Percentiles rank a stretch among this genome's conserved stretches.
Evolutionary conservation across 208 protist species (phyloP).

Genomic region (Trypanosoma boissoni): DNA sequence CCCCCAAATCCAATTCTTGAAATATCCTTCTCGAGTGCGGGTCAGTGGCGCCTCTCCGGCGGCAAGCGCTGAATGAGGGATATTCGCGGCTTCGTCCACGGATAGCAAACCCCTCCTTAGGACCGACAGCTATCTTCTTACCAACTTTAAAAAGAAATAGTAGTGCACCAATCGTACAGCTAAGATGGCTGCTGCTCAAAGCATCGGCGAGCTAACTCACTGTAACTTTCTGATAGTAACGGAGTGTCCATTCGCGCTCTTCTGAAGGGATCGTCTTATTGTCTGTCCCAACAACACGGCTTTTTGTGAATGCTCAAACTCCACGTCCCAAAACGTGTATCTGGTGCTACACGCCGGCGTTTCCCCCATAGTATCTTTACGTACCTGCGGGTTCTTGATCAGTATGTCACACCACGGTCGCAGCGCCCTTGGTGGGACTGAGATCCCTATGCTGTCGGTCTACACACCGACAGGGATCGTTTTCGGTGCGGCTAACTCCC

Average conservation of each 20-base stretch:
- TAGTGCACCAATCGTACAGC: not conserved
- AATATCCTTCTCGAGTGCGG: slow-evolving; percentile 6
- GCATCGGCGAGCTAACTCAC: not conserved
- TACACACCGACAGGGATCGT: slow-evolving; percentile 21
- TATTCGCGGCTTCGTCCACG: not conserved
- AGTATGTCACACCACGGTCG: not conserved
- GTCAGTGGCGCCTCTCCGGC: not conserved
- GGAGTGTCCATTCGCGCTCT: not conserved
- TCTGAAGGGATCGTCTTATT: not conserved
- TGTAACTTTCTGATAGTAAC: not conserved
- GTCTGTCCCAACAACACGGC: not conserved
- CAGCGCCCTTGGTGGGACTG: slow-evolving; percentile 5
- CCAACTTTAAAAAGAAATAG: slow-evolving; percentile 5
- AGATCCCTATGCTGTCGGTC: slow-evolving; percentile 31
- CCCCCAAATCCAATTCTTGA: slow-evolving; percentile 17
- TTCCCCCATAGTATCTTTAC: not conserved
- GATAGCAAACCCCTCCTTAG: not conserved
- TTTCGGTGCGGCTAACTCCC: not conserved
- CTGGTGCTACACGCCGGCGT: too few species aligned
- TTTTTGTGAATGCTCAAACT: not conserved
- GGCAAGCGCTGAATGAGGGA: not conserved
- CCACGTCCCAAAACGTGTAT: slow-evolving; percentile 1
- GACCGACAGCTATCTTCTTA: not conserved
- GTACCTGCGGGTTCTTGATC: too few species aligned
- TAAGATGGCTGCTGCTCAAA: not conserved